These are phyloP conservation scores for Syncephalastrum racemosum DNA, from an alignment of 371 early-diverging fungal genomes.

Conservation along the genomic window DNA sequence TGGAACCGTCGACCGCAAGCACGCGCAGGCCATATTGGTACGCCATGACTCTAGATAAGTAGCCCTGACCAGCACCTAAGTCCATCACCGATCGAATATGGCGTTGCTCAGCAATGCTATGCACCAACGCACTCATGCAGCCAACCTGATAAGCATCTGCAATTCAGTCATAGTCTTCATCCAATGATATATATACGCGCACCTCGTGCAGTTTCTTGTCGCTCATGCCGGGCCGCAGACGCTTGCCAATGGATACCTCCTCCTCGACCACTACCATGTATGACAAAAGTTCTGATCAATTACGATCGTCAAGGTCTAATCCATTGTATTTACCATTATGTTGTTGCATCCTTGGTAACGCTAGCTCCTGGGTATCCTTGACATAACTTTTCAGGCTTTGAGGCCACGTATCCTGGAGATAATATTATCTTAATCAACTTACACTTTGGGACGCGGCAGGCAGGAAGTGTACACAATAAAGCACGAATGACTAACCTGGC, in stretches of 20 bases:
- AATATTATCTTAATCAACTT: slow-evolving; percentile 1
- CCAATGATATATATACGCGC: not conserved
- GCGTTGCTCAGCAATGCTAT: slow-evolving; percentile 41
- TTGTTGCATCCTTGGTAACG: slow-evolving; percentile 6
- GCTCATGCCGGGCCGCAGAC: slow-evolving; percentile 22
- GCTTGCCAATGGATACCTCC: not conserved
- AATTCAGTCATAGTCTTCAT: not conserved
- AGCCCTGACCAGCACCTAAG: slow-evolving; percentile 77
- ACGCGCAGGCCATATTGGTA: slow-evolving; percentile 70
- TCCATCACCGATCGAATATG: slow-evolving; percentile 57
- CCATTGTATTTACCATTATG: slow-evolving; percentile 4
- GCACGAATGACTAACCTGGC: not conserved
- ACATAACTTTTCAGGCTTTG: slow-evolving; percentile 15
- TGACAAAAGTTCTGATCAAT: not conserved
- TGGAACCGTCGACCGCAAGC: slow-evolving; percentile 78
- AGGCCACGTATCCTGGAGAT: slow-evolving; percentile 12
- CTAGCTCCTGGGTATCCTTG: slow-evolving; percentile 7
- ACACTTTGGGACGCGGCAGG: slow-evolving; percentile 1
- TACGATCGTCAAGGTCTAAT: not conserved
- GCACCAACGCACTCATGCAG: slow-evolving; percentile 59
- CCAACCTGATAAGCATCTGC: slow-evolving; percentile 41
- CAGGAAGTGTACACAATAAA: not conserved
- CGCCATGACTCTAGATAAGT: slow-evolving; percentile 74
- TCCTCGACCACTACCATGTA: no score
- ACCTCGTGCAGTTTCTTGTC: slow-evolving; percentile 30